Conservation (phyloP, 2,329 filamentous ascomycete genomes). For the Colletotrichum eleusines region DNA sequence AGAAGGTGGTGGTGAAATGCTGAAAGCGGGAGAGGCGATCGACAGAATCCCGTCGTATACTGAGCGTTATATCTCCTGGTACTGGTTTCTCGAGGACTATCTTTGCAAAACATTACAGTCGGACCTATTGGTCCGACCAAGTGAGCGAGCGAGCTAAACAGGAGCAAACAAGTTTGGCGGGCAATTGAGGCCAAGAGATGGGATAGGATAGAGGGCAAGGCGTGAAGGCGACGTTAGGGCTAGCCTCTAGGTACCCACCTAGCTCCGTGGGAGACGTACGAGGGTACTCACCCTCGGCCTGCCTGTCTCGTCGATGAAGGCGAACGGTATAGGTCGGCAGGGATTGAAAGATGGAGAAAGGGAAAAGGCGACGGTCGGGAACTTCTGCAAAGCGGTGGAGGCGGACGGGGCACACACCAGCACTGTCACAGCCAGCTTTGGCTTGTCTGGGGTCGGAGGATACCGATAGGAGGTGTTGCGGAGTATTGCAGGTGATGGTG, state of each 20-base stretch:
- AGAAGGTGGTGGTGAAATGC: slow-evolving; percentile 21
- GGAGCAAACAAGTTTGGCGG: neutral
- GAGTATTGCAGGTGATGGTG: neutral
- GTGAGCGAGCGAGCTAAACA: slow-evolving; percentile 2
- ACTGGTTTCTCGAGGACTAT: slow-evolving; percentile 12
- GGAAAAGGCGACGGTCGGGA: slow-evolving; percentile 10
- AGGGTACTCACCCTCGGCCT: slow-evolving; percentile 22
- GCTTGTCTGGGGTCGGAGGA: slow-evolving; percentile 19
- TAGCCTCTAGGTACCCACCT: neutral
- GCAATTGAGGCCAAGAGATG: slow-evolving; percentile 24
- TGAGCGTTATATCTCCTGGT: slow-evolving; percentile 5
- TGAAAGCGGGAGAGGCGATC: slow-evolving; percentile 39
- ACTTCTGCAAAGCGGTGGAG: slow-evolving; percentile 23
- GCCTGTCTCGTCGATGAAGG: slow-evolving; percentile 25
- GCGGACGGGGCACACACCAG: neutral
- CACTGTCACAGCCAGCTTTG: too few species aligned
- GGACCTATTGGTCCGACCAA: slow-evolving; percentile 6
- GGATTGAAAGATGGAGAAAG: slow-evolving; percentile 20
- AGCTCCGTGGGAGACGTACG: slow-evolving; percentile 5
- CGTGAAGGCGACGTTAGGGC: slow-evolving; percentile 14
- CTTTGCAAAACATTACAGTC: neutral
- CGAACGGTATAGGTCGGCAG: slow-evolving; percentile 15
- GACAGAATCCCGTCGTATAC: slow-evolving; percentile 15
- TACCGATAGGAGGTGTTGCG: slow-evolving; percentile 5
- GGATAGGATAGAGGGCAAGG: slow-evolving; percentile 24